Percentiles rank a stretch among this genome's conserved stretches.
These are phyloP conservation scores for Acer saccharum DNA, from an alignment of 345 rosid species.

Conservation along the genomic window DNA sequence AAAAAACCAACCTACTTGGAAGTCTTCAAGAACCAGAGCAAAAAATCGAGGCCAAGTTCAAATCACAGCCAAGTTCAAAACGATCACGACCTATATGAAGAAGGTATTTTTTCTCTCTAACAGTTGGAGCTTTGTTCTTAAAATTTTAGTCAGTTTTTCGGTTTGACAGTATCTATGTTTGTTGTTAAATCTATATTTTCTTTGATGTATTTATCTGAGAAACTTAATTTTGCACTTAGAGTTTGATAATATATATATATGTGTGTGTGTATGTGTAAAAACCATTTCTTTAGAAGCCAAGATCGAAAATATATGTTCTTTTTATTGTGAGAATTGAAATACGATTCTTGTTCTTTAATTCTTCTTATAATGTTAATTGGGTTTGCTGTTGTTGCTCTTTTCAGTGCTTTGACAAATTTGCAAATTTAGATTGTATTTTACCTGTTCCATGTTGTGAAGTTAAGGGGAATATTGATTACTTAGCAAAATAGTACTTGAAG, in stretches of 20 bases:
- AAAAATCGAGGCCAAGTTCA: background rate
- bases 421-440: too few species aligned
- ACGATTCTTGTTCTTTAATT: too few species aligned
- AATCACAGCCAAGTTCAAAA: background rate
- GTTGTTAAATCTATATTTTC: background rate
- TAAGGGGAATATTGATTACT: background rate
- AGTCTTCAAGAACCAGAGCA: too few species aligned
- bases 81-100: background rate
- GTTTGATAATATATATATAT: background rate
- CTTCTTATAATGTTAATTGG: too few species aligned
- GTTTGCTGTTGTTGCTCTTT: too few species aligned
- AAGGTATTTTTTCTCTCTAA: background rate
- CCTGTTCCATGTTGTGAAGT: background rate
- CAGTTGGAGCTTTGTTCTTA: background rate
- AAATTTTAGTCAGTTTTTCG: background rate
- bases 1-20: too few species aligned
- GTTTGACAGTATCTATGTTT: background rate
- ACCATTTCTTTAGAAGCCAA: background rate
- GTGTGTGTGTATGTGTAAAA: background rate
- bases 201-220: background rate
- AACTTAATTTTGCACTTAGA: background rate
- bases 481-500: background rate
- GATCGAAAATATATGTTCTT: background rate
- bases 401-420: too few species aligned
- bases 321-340: background rate